These are phyloP conservation scores for Dioscorea zingiberensis DNA, from an alignment of 106 monocot genomes.

Conservation along the genomic window DNA sequence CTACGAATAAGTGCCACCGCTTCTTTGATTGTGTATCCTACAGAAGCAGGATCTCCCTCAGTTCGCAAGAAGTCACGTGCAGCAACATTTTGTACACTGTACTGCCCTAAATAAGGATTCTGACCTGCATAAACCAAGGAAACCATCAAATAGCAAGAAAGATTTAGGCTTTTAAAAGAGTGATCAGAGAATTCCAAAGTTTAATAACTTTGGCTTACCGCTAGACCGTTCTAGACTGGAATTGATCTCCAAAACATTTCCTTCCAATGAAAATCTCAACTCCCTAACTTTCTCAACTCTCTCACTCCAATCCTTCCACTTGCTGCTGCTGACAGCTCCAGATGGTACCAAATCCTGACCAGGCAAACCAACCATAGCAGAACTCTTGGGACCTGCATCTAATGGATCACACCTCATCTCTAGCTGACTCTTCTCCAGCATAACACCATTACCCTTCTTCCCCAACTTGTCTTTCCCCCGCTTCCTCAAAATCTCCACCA, in stretches of 20 bases:
- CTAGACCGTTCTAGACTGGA: conserved; percentile 12
- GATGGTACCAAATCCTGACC: conserved; percentile 12
- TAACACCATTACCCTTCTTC: background rate
- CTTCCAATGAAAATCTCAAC: conserved; percentile 78
- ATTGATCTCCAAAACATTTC: conserved; percentile 44
- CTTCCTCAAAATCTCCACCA: conserved; percentile 76
- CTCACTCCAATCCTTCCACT: conserved; percentile 84
- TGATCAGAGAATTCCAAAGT: no score
- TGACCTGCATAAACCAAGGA: conserved; percentile 27
- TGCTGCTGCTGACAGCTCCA: conserved; percentile 19
- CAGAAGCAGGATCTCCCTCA: conserved; percentile 88
- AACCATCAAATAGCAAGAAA: conserved; percentile 1
- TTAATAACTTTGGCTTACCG: no score
- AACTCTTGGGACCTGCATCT: conserved; percentile 22
- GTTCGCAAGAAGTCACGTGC: conserved; percentile 91
- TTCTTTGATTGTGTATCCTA: conserved; percentile 92
- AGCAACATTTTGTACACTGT: conserved; percentile 55
- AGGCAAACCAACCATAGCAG: background rate
- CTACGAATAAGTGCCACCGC: conserved; percentile 83
- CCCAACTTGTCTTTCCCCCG: conserved; percentile 43
- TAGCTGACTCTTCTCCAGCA: conserved; percentile 9
- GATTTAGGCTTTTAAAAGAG: no score
- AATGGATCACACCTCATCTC: background rate
- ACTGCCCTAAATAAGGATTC: conserved; percentile 21
- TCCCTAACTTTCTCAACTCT: conserved; percentile 79